A percentile compares a stretch with the other conserved stretches of the same genome.
Conservation (phyloP, 2,329 filamentous ascomycete genomes). For the Calonectria pauciramosa region DNA sequence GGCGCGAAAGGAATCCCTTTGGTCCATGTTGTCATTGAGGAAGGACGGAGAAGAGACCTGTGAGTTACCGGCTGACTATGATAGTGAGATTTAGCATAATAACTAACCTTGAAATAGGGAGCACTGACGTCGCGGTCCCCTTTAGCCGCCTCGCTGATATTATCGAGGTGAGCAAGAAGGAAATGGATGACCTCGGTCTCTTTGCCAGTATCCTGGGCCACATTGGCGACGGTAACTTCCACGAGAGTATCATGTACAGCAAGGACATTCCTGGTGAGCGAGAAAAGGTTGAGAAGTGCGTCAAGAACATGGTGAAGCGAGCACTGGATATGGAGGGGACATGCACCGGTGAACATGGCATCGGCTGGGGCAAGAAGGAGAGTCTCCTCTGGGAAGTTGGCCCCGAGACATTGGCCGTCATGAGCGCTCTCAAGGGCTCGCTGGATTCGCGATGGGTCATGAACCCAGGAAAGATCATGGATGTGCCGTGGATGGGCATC, state of each 20-base stretch:
- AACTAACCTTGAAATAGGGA: conserved; percentile 63
- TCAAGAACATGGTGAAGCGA: conserved; percentile 91
- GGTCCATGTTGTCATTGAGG: conserved; percentile 82
- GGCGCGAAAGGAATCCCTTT: conserved; percentile 85
- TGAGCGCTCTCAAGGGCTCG: conserved; percentile 86
- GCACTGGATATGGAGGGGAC: conserved; percentile 95
- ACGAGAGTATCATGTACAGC: conserved; percentile 92
- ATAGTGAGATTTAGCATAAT: neutral
- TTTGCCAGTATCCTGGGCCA: conserved; percentile 92
- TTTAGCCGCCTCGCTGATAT: conserved; percentile 82
- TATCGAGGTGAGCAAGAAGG: conserved; percentile 86
- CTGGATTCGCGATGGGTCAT: conserved; percentile 90
- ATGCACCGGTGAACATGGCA: conserved; percentile 89
- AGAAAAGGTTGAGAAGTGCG: conserved; percentile 82
- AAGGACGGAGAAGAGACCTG: conserved; percentile 78
- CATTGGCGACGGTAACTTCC: conserved; percentile 95
- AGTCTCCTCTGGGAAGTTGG: conserved; percentile 85
- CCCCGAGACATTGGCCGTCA: conserved; percentile 82
- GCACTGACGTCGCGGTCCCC: conserved; percentile 87
- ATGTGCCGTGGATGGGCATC: conserved; percentile 63
- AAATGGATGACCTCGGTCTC: conserved; percentile 86
- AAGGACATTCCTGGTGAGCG: conserved; percentile 76
- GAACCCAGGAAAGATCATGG: conserved; percentile 94
- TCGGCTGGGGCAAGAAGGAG: conserved; percentile 89
- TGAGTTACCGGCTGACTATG: conserved; percentile 57